Percentiles rank a stretch among this genome's conserved stretches.
Conservation (phyloP, 306 rosid genomes). For the Lathyrus sativus region DNA sequence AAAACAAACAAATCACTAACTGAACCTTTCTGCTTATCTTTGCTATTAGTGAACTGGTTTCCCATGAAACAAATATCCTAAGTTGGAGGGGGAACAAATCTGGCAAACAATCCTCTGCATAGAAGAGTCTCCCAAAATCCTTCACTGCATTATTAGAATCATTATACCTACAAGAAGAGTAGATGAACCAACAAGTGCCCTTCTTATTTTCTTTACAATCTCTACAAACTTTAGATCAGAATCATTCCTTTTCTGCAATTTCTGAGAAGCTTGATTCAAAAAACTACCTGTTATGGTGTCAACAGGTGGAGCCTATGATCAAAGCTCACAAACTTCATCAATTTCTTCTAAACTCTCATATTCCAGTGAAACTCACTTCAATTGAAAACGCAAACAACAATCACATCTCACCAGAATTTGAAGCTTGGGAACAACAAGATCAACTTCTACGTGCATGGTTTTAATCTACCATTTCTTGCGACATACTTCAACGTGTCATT, state of each 20-base stretch:
- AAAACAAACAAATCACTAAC: slow-evolving; percentile 27
- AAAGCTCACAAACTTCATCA: background rate
- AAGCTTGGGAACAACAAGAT: background rate
- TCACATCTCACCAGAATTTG: background rate
- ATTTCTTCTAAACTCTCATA: background rate
- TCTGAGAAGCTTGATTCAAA: background rate
- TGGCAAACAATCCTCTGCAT: slow-evolving; percentile 47
- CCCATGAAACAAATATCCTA: slow-evolving; percentile 67
- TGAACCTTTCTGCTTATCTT: slow-evolving; percentile 74
- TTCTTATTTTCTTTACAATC: too few relatives aligned
- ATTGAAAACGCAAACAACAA: background rate
- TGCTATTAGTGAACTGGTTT: slow-evolving; percentile 66
- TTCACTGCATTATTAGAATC: slow-evolving; percentile 48
- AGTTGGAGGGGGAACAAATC: slow-evolving; percentile 75
- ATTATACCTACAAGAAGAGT: slow-evolving; percentile 64
- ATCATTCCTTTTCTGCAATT: background rate
- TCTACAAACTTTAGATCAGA: too few relatives aligned
- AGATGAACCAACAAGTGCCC: slow-evolving; percentile 20
- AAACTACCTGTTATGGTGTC: background rate
- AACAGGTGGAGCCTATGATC: background rate
- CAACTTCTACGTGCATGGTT: background rate
- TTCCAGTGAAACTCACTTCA: background rate
- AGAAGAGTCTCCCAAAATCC: slow-evolving; percentile 45
- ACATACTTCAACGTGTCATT: too few relatives aligned
- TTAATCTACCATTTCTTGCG: background rate